Evolutionary conservation across 768 basidiomycete species (phyloP).

Genomic region (Ramaria sp.): DNA sequence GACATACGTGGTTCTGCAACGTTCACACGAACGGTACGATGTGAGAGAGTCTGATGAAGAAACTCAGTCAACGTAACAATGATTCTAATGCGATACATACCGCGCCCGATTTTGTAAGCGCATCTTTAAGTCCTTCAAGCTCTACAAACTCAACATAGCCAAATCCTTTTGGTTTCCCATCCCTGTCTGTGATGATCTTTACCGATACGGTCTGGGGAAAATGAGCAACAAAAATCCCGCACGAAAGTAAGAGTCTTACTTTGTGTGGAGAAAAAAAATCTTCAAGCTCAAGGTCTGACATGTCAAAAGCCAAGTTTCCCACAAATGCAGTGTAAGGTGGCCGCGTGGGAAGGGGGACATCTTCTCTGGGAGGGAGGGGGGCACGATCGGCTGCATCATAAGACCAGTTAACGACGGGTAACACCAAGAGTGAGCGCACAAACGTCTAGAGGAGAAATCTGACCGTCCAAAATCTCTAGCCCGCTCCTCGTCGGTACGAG

Average conservation of each 20-base stretch:
- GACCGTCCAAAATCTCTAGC: constrained; percentile 10
- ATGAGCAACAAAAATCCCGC: background rate
- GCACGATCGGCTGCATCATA: constrained; percentile 40
- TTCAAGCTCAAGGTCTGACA: constrained; percentile 72
- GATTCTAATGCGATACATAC: constrained; percentile 30
- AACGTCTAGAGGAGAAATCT: constrained; percentile 9
- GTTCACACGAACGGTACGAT: constrained; percentile 76
- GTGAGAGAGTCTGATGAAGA: constrained; percentile 47
- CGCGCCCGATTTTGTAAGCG: constrained; percentile 55
- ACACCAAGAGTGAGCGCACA: background rate
- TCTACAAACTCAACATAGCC: constrained; percentile 95
- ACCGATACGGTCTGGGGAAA: constrained; percentile 57
- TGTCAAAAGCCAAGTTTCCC: constrained; percentile 91
- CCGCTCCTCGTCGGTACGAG: constrained; percentile 57
- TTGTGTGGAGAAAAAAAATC: constrained; percentile 63
- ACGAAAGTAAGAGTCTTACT: constrained; percentile 27
- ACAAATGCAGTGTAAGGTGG: constrained; percentile 97
- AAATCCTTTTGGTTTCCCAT: constrained; percentile 95
- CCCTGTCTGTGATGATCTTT: constrained; percentile 88
- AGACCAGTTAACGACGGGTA: background rate
- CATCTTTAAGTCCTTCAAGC: constrained; percentile 77
- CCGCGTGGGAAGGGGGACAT: constrained; percentile 88
- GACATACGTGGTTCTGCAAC: constrained; percentile 93
- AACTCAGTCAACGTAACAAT: background rate
- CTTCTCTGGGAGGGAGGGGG: constrained; percentile 60